These are phyloP conservation scores for Pythium utonaiense DNA, from an alignment of 352 stramenopile genomes.

Conservation along the genomic window DNA sequence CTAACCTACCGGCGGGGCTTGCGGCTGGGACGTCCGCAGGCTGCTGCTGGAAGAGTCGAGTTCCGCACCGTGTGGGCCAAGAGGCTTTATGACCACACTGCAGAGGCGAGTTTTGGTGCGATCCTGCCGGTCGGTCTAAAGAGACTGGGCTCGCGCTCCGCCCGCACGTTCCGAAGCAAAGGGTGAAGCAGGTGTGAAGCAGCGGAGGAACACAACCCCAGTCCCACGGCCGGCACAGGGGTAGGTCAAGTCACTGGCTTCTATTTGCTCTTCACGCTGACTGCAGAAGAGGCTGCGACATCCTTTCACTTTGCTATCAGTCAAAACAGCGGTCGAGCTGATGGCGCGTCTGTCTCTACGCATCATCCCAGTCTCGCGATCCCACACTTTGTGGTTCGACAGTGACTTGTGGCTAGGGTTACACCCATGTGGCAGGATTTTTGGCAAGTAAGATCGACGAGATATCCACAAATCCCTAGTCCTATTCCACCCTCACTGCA, in stretches of 20 bases:
- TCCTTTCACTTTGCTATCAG: not conserved
- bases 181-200: not conserved
- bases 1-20: not conserved
- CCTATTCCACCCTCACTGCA: not conserved
- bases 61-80: not conserved
- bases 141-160: not conserved
- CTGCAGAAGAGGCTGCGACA: constrained; percentile 3
- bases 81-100: not conserved
- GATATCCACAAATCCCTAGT: not conserved
- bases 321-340: not conserved
- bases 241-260: constrained; percentile 19
- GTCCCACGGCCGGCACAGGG: not conserved
- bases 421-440: not conserved
- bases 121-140: constrained; percentile 1
- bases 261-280: constrained; percentile 4
- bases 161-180: not conserved
- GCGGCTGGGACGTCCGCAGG: not conserved
- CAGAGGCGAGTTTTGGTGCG: not conserved
- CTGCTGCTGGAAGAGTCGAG: not conserved
- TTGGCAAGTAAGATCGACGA: not conserved
- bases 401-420: not conserved
- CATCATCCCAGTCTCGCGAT: not conserved
- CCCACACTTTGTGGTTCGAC: constrained; percentile 5
- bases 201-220: not conserved
- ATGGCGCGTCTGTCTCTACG: constrained; percentile 5